Percentiles rank a stretch among this genome's conserved stretches.
phyloP scores from a whole-genome alignment of 2,329 filamentous ascomycete genomes.

The Fusarium anguioides region DNA sequence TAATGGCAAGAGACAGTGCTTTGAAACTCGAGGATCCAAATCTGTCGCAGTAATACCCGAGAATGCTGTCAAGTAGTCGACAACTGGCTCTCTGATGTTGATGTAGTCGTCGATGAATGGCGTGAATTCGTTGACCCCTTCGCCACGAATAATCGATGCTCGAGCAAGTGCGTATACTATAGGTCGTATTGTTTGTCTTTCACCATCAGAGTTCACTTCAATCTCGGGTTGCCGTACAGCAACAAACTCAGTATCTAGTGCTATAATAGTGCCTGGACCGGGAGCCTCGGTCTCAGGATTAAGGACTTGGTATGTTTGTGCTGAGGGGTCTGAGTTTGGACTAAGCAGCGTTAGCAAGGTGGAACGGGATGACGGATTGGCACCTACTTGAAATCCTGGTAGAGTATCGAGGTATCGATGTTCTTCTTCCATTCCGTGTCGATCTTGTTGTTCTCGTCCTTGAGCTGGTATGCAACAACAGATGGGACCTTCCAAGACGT shows the following conservation, averaged over 20 bases:
- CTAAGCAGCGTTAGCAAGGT: constrained; percentile 47
- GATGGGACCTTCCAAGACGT: constrained; percentile 93
- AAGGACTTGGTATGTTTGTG: constrained; percentile 70
- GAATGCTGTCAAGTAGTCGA: constrained; percentile 95
- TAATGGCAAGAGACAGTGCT: constrained; percentile 84
- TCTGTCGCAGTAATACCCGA: constrained; percentile 91
- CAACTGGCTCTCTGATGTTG: constrained; percentile 86
- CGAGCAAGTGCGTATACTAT: constrained; percentile 92
- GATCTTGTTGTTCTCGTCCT: constrained; percentile 81
- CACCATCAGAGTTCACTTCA: constrained; percentile 94
- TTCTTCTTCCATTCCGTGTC: constrained; percentile 87
- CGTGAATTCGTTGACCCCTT: constrained; percentile 79
- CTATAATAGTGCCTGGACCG: constrained; percentile 78
- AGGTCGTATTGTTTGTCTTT: constrained; percentile 88
- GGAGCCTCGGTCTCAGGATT: constrained; percentile 72
- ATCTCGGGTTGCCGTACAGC: constrained; percentile 93
- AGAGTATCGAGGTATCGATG: constrained; percentile 87
- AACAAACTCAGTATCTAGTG: constrained; percentile 96
- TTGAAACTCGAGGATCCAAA: constrained; percentile 80
- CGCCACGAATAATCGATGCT: constrained; percentile 87
- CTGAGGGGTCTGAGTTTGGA: constrained; percentile 50
- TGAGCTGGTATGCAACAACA: constrained; percentile 86
- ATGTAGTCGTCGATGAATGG: constrained; percentile 99
- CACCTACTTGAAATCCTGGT: constrained; percentile 71
- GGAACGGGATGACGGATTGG: neutral